phyloP scores from a whole-genome alignment of 108 stramenopile genomes.

The Ochromonas danica region DNA sequence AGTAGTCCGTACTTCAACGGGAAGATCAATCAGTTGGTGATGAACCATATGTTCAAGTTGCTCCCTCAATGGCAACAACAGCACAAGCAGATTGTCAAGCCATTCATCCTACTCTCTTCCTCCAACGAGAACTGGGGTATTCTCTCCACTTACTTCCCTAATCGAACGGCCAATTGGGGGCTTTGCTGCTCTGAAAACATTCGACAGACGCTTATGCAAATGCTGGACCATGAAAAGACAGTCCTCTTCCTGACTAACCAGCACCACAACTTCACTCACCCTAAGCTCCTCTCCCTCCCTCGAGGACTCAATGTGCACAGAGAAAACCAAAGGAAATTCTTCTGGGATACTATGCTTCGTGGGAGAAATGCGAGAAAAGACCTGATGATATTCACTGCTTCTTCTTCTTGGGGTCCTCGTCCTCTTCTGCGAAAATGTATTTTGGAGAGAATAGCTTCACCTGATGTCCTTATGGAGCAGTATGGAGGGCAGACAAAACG shows the following conservation, averaged over 20 bases:
- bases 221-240: conserved; percentile 7
- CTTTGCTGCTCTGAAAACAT: background rate
- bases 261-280: conserved; percentile 24
- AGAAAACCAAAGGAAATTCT: background rate
- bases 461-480: background rate
- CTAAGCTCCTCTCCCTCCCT: conserved; percentile 20
- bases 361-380: no score
- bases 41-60: no score
- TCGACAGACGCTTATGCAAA: background rate
- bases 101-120: background rate
- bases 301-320: background rate
- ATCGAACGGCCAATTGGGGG: conserved; percentile 28
- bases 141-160: conserved; percentile 11
- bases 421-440: background rate
- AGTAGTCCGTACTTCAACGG: background rate
- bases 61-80: no score
- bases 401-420: conserved; percentile 9
- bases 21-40: background rate
- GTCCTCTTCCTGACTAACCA: conserved; percentile 24
- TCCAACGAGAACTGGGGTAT: conserved; percentile 31
- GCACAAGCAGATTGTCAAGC: no score
- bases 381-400: background rate
- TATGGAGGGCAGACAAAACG: background rate
- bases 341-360: conserved; percentile 16
- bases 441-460: background rate